Base-by-base conservation (phyloP, 2,329 filamentous ascomycete species). In the Ophiostoma ulmi region DNA sequence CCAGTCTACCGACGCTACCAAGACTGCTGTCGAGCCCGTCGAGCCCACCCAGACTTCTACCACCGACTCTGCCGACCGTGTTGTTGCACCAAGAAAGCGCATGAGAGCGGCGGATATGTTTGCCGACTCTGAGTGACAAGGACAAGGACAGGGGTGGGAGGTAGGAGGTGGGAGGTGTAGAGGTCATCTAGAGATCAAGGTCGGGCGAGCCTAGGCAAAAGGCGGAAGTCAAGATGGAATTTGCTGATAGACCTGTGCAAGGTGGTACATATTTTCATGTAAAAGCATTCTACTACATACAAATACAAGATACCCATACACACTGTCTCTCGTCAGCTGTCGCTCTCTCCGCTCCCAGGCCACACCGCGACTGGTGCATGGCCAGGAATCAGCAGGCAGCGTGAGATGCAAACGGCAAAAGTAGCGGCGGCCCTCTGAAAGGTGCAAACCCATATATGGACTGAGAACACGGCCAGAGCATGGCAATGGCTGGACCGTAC, bases 21-120 rank as follows among this genome's bases (percentile, higher is more conserved):
- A 52, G 26, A 3, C 66, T 41, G 75, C 77, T 67, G 72, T 76
- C 76, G 72, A 52, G 58, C 52, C 66, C 77, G 71, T 76, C 82
- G 74, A 63, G 58, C 44, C 44, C 10, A 44, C 14, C 39, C 39
- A 44, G 14, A 17, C 11, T 3, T 14, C 14, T 14, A 17, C 58
- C 31, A 1, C 4, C 17, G 26, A 20, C n/a, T 17, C 22, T 36
- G 31, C 58, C 26, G 44, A n/a, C 20, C 61, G 63, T 8, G 38
- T n/a, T 13, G 63, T 11, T 6, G 35, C 36, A 22, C 63, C 63
- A 13, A 20, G 86, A 75, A 90, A 86, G 77, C 85, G 90, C 73
- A 90, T 92, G 79, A 88, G 88, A 75, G 91, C 92, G 5, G 91
- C 91, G 75, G 92, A 95, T 77, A 94, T 95, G 91, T 96, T 95